Percentiles rank a stretch among this genome's conserved stretches.
These are phyloP conservation scores for Limonium bicolor DNA, from an alignment of 148 eudicot species.

Conservation along the genomic window DNA sequence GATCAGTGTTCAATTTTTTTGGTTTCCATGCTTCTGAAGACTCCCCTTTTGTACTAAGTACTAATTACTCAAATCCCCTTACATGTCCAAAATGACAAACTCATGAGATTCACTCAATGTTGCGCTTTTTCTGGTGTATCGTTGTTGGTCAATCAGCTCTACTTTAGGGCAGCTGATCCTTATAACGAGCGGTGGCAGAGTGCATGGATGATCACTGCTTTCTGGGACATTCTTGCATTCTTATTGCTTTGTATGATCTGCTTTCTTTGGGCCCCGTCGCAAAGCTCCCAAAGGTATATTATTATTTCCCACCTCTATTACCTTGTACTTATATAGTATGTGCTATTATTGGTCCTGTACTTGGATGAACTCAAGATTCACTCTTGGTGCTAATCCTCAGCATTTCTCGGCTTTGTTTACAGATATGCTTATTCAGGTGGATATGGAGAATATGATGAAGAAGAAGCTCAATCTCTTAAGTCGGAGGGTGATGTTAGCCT, in stretches of 20 bases:
- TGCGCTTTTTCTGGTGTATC: too few relatives aligned
- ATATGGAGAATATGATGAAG: conserved; percentile 51
- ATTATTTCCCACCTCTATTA: neutral
- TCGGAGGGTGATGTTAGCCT: conserved; percentile 53
- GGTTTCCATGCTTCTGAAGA: too few relatives aligned
- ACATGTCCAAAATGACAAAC: too few relatives aligned
- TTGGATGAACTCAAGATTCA: neutral
- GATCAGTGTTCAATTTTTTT: too few relatives aligned
- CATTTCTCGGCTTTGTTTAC: neutral
- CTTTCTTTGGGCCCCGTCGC: conserved; percentile 97
- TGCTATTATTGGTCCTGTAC: too few relatives aligned
- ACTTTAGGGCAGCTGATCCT: conserved; percentile 97
- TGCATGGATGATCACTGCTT: conserved; percentile 94
- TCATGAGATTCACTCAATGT: too few relatives aligned
- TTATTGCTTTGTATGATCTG: conserved; percentile 68
- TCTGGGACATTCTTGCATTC: conserved; percentile 87
- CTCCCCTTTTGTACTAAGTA: neutral
- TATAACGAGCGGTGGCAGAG: conserved; percentile 95
- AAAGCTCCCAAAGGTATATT: conserved; percentile 74
- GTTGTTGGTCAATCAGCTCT: conserved; percentile 61
- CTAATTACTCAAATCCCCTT: too few relatives aligned
- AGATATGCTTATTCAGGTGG: conserved; percentile 78
- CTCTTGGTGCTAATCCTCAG: neutral
- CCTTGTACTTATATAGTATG: too few relatives aligned
- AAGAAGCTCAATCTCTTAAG: conserved; percentile 63